Percentiles rank a stretch among this genome's conserved stretches.
Evolutionary conservation across 139 green algal genomes (phyloP).

Genomic region (Picochlorum sp.): DNA sequence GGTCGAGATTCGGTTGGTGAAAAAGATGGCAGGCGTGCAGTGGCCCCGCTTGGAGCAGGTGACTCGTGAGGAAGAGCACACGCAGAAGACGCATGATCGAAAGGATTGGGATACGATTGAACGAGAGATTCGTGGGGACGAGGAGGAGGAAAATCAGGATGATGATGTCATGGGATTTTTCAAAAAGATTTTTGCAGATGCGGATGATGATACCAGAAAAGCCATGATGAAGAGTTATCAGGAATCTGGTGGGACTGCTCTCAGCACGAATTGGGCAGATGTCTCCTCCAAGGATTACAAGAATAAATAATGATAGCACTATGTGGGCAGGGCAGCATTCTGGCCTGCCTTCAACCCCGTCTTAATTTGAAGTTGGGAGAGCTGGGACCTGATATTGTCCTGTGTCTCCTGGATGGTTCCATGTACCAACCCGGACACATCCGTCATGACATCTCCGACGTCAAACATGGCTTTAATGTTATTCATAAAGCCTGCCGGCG

Average conservation of each 20-base stretch:
- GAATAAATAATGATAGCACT: not conserved
- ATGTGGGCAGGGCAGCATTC: not conserved
- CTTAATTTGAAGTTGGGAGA: too few species aligned
- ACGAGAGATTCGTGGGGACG: constrained; percentile 50
- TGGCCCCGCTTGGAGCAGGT: constrained; percentile 59
- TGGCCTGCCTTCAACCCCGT: not conserved
- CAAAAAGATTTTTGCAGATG: constrained; percentile 54
- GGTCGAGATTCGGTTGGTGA: constrained; percentile 67
- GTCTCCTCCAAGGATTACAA: constrained; percentile 27
- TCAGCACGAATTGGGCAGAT: constrained; percentile 97
- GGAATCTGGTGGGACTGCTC: constrained; percentile 72
- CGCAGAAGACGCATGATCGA: constrained; percentile 6
- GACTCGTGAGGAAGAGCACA: not conserved
- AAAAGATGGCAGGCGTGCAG: constrained; percentile 36
- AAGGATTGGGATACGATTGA: constrained; percentile 70
- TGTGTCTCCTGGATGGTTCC: constrained; percentile 27
- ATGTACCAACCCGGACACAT: constrained; percentile 40
- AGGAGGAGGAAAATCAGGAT: constrained; percentile 76
- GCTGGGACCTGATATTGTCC: constrained; percentile 18
- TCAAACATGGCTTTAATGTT: constrained; percentile 81
- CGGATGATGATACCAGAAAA: constrained; percentile 77
- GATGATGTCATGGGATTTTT: constrained; percentile 67
- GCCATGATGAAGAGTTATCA: constrained; percentile 98
- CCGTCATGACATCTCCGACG: constrained; percentile 64
- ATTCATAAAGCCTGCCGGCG: constrained; percentile 50